A percentile compares a stretch with the other conserved stretches of the same genome.
Conservation (phyloP, 2,329 filamentous ascomycete genomes). For the Cercospora sp. region DNA sequence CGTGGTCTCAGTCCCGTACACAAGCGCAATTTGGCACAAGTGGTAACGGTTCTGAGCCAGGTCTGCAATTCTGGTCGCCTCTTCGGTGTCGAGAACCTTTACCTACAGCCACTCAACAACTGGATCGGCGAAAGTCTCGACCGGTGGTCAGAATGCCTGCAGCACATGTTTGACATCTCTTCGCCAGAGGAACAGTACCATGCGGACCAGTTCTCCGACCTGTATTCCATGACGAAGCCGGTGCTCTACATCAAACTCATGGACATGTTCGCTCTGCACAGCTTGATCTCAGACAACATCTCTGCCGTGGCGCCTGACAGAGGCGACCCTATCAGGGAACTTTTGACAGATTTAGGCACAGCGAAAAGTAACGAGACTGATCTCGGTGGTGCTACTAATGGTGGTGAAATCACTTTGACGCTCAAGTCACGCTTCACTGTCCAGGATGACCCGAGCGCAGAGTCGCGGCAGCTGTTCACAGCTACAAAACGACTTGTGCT, state of each 20-base stretch:
- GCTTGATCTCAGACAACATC: constrained; percentile 78
- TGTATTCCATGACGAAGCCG: constrained; percentile 94
- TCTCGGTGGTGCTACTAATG: constrained; percentile 36
- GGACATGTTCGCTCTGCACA: constrained; percentile 95
- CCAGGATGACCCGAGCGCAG: constrained; percentile 77
- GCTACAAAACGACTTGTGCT: constrained; percentile 96
- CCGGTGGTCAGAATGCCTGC: constrained; percentile 73
- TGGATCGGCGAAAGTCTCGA: constrained; percentile 86
- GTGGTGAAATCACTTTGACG: constrained; percentile 40
- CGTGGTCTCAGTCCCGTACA: constrained; percentile 85
- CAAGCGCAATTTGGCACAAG: constrained; percentile 87
- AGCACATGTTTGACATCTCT: constrained; percentile 75
- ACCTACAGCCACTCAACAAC: constrained; percentile 89
- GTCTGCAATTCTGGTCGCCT: constrained; percentile 81
- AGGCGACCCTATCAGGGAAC: constrained; percentile 86
- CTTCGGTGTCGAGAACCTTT: constrained; percentile 93
- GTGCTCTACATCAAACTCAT: constrained; percentile 99
- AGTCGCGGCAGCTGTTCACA: constrained; percentile 91
- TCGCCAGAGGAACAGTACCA: constrained; percentile 91
- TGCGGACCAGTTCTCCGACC: constrained; percentile 97
- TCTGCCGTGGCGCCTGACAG: constrained; percentile 72
- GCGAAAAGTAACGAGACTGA: constrained; percentile 96
- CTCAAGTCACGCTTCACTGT: constrained; percentile 40
- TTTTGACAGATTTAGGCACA: constrained; percentile 89
- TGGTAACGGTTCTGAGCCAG: constrained; percentile 88